Base-by-base conservation (phyloP, 345 rosid species). In the Linum lewisii region DNA sequence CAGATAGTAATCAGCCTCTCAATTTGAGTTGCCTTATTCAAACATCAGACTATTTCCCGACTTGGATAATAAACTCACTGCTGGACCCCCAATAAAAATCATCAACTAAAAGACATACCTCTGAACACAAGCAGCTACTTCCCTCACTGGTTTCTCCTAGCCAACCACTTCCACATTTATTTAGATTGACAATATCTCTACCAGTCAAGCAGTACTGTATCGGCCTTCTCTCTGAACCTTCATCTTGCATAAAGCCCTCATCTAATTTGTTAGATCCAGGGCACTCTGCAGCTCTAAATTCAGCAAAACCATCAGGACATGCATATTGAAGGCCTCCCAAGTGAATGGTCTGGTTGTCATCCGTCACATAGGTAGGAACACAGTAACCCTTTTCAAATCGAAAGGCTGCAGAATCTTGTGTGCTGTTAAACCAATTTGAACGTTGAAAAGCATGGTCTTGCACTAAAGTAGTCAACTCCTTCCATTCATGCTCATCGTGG, bases 331-430 rank as follows among this genome's bases (percentile, higher is more conserved):
- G 66, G 24, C 69, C 77, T 18, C 58, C 77, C 63, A 71, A 59
- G 61, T 59, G 65, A 57, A 72, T 72, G 25, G 68, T 65, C 58
- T 58, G 32, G 54, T 81, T 75, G 66, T 79, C 78, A 75, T 81
- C 83, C 19, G 75, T 62, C 77, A 77, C 9, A 69, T 77, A 68
- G 57, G 45, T 44, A 52, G 88, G 87, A 24, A 87, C 77, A 66
- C 99, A 93, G 60, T 86, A 93, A 23, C 94, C 94, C 77, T 81
- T 93, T 61, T 73, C 72, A 42, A 65, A 66, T 72, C 63, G 61
- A 58, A 65, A 51, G 0, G 57, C 60, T 56, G 63, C 61, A 18
- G 70, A 73, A 44, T 71, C 72, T 67, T 59, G 37, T 42, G 69
- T 51, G 77, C 59, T 51, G 58, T 59, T 62, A 24, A 82, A 58